Evolutionary conservation across 257 asterid species (phyloP), one percentile per base, ranked within the genome.

Genomic region (Gentiana straminea): DNA sequence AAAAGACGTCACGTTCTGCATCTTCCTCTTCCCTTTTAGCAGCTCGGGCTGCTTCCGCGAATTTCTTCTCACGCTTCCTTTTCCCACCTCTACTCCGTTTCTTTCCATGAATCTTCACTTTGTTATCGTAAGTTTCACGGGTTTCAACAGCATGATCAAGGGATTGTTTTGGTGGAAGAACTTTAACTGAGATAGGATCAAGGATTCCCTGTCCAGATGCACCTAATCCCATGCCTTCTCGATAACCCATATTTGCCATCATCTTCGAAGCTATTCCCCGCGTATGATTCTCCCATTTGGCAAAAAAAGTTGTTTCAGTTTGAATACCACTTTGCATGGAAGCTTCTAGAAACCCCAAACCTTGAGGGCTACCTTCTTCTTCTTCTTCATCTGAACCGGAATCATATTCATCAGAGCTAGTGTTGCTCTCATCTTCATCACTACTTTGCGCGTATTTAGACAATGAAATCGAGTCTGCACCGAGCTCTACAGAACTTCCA

Each of bases 221-320:
- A 43, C 98, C 98, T 67, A 91, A 73, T n/a, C 98, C 97, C 98
- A 91, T 91, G 57, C 98, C 98, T 68, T 87, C 98, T 3, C 86
- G 87, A 66, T 81, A 91, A 15, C 98, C 98, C 98, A 87, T 91
- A 70, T 71, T 87, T 33, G 97, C 98, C 98, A 91, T 91, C 98
- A 91, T 83, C 74, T 79, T 91, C 12, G 98, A 91, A 53, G 98
- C 98, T 52, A 91, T 69, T 33, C 98, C 98, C 8, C 98, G 84
- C 4, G 98, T 91, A 63, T 91, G 97, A 78, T 87, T 91, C 75
- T 91, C 98, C 98, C 98, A 91, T 62, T 58, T 85, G 15, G 98
- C 90, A 47, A 91, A 91, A 68, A 84, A 78, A 51, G 84, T 74
- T 15, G 94, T 87, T 59, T 87, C 97, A 1, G 83, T 83, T 71